Evolutionary conservation across 108 stramenopile genomes (phyloP), one percentile per base, ranked within the genome.

Genomic region (Skeletonema potamos): DNA sequence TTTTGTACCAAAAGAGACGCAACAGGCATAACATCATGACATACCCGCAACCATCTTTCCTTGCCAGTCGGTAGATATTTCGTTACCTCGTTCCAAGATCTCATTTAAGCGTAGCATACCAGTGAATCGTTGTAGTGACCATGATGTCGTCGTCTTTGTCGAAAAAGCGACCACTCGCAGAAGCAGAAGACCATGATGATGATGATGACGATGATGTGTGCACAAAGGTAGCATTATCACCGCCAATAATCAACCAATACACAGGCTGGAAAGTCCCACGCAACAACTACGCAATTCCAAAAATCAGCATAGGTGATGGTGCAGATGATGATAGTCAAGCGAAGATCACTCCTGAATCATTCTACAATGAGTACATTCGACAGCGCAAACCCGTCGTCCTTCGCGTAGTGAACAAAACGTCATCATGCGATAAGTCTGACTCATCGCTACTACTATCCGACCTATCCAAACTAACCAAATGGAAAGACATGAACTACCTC

Each of bases 351-450:
- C 73, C 81, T 20, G 51, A 71, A 48, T 28, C 32, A 54, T 87
- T 85, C 54, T 84, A 70, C 70, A 51, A 74, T n/a, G 58, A 70
- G n/a, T 84, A 84, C 64, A 72, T 85, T 36, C 30, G 55, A 54
- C 27, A 27, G 4, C 73, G 86, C 54, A 63, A 72, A 58, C 86
- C 86, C 2, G 73, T 84, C 20, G 66, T 86, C n/a, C 51, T 86
- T 41, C 68, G 73, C 24, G 41, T 71, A 65, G 5, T 20, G 4
- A 26, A 30, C 20, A 63, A 73, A 43, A 78, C 15, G 69, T 55
- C 11, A 51, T 33, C 22, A 61, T n/a, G n/a, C n/a, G n/a, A n/a
- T n/a, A n/a, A n/a, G n/a, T n/a, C n/a, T n/a, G n/a, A n/a, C n/a
- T 22, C 22, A 22, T 10, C 22, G 7, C 8, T 6, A 51, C 18